Percentiles rank a stretch among this genome's conserved stretches.
Conservation (phyloP, 495 filamentous ascomycete species). For the Amphirosellinia nigrospora region DNA sequence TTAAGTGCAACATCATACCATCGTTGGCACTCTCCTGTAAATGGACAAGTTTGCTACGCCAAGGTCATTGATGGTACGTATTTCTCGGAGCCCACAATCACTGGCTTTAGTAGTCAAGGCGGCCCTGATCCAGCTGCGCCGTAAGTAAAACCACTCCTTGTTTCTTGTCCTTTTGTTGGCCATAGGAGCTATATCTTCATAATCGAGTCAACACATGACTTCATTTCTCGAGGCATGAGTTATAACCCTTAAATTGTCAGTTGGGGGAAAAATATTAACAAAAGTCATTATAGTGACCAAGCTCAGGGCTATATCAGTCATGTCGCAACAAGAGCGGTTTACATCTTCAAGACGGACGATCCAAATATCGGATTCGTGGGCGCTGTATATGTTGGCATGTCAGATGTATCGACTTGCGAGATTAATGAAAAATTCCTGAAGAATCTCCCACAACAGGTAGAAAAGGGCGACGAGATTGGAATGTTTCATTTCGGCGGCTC, state of each 20-base stretch:
- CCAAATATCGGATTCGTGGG: slow-evolving; percentile 59
- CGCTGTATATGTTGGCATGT: slow-evolving; percentile 63
- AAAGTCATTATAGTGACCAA: slow-evolving; percentile 7
- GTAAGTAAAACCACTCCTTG: slow-evolving; percentile 14
- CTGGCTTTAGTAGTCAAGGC: slow-evolving; percentile 42
- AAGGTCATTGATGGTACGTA: slow-evolving; percentile 61
- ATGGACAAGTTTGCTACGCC: slow-evolving; percentile 54
- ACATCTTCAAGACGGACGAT: slow-evolving; percentile 63
- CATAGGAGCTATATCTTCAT: slow-evolving; percentile 14
- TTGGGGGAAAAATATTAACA: slow-evolving; percentile 15
- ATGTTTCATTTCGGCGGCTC: slow-evolving; percentile 69
- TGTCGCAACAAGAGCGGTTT: slow-evolving; percentile 56
- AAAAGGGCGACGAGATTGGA: slow-evolving; percentile 64
- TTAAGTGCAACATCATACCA: slow-evolving; percentile 62
- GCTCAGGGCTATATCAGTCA: slow-evolving; percentile 58
- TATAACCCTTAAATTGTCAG: slow-evolving; percentile 11
- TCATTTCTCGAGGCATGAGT: slow-evolving; percentile 7
- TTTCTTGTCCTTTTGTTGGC: slow-evolving; percentile 10
- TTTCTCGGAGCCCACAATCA: slow-evolving; percentile 60
- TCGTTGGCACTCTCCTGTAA: slow-evolving; percentile 63
- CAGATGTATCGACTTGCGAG: slow-evolving; percentile 63
- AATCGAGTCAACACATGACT: slow-evolving; percentile 9
- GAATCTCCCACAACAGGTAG: slow-evolving; percentile 49
- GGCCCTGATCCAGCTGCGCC: slow-evolving; percentile 38
- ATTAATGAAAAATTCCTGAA: slow-evolving; percentile 48